Evolutionary conservation across 225 moss, liverwort and hornwort genomes (phyloP).

Genomic region (Pleurozium schreberi): DNA sequence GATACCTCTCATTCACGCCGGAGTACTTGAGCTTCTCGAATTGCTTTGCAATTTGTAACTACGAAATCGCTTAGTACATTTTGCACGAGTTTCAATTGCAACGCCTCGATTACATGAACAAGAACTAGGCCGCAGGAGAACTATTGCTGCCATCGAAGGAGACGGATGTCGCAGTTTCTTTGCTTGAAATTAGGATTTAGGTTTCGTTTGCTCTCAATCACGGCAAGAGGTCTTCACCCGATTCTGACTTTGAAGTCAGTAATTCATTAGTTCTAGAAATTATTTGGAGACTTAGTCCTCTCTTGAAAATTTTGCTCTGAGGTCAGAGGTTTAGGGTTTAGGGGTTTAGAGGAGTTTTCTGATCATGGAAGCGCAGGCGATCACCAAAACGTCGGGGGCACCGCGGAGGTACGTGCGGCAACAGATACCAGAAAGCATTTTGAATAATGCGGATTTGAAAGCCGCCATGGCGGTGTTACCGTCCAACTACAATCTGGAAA

Average conservation of each 20-base stretch:
- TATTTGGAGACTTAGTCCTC: not conserved
- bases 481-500: slow-evolving; percentile 74
- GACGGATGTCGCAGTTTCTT: not conserved
- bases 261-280: not conserved
- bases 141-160: too few relatives aligned
- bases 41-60: not conserved
- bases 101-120: not conserved
- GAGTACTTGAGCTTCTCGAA: not conserved
- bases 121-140: not conserved
- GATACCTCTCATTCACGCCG: not conserved
- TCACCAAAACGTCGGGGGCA: slow-evolving; percentile 32
- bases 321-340: not conserved
- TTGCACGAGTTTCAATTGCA: not conserved
- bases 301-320: too few relatives aligned
- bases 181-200: not conserved
- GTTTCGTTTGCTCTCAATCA: not conserved
- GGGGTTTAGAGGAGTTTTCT: not conserved
- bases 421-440: slow-evolving; percentile 76
- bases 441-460: slow-evolving; percentile 58
- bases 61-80: not conserved
- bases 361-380: slow-evolving; percentile 14
- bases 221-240: not conserved
- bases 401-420: slow-evolving; percentile 77
- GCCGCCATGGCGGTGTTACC: slow-evolving; percentile 64
- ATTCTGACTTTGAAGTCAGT: not conserved